Evolutionary conservation across 2,329 filamentous ascomycete genomes (phyloP), one percentile per base, ranked within the genome.

Genomic region (Phialophora expanda): DNA sequence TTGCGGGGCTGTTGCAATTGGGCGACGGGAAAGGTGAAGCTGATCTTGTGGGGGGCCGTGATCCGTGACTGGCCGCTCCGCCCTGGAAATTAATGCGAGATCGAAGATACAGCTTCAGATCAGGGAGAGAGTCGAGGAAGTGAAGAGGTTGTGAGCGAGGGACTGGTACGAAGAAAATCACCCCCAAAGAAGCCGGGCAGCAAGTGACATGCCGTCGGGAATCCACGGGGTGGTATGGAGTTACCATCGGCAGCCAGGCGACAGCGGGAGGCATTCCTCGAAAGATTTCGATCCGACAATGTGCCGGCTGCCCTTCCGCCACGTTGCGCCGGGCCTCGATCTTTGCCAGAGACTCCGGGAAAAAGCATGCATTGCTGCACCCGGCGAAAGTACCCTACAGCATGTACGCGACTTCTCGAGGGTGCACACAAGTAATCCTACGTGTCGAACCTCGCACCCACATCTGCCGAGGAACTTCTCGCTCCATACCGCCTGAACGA

Each of bases 91-190:
- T 3, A 17, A 34, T 51, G 44, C 58, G 24, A 61, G 58, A 61
- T 62, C 60, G 53, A 56, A 62, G 60, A 56, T 44, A 48, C 14
- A 62, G 53, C 28, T 50, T 62, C 53, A 56, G 53, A 62, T 53
- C 58, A 61, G 58, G 58, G 26, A 61, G 58, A 61, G 58, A 30
- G 26, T 60, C 44, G 17, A 24, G 58, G 46, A 32, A 20, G 30
- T 24, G 28, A 53, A 53, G 48, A 54, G 30, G 17, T n/a, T n/a
- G 38, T 44, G 38, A n/a, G 17, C 38, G 38, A 44, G 14, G 38
- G 20, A 6, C 38, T 5, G 5, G 38, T 44, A 44, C 17, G 6
- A 44, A 44, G 38, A 44, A n/a, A 44, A 44, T 44, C 38, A 44
- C 38, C 38, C 17, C 38, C 38, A 44, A 17, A 44, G 17, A 17